Percentiles rank a stretch among this genome's conserved stretches.
These are phyloP conservation scores for Pythium chondricola DNA, from an alignment of 352 stramenopile species.

Conservation along the genomic window DNA sequence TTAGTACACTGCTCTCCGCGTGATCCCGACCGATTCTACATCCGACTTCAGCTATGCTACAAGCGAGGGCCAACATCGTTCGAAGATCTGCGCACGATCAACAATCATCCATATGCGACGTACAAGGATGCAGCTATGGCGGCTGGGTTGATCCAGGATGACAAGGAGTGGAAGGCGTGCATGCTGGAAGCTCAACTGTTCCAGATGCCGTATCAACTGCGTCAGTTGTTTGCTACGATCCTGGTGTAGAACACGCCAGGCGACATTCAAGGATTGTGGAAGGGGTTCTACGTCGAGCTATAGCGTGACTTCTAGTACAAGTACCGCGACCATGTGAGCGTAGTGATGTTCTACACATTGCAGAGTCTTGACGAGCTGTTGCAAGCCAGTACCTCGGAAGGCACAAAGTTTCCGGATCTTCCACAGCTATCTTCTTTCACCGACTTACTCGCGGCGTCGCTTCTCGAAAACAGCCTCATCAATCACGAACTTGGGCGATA, in stretches of 20 bases:
- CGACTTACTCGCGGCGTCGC: not conserved
- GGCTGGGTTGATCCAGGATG: constrained; percentile 15
- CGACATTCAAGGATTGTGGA: no score
- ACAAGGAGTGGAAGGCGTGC: constrained; percentile 12
- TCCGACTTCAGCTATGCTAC: constrained; percentile 21
- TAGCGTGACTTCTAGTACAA: no score
- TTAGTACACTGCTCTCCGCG: constrained; percentile 16
- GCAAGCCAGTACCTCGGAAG: no score
- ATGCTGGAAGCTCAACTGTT: constrained; percentile 10
- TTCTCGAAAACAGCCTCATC: constrained; percentile 6
- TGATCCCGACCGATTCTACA: constrained; percentile 20
- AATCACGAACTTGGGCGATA: constrained; percentile 4
- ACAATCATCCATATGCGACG: constrained; percentile 3
- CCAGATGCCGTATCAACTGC: constrained; percentile 22
- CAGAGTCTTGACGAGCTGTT: no score
- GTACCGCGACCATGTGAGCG: no score
- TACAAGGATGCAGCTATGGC: constrained; percentile 12
- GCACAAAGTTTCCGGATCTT: constrained; percentile 1
- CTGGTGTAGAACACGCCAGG: no score
- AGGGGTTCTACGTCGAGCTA: no score
- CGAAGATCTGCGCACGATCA: constrained; percentile 16
- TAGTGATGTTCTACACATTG: no score
- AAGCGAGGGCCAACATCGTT: constrained; percentile 15
- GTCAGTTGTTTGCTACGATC: constrained; percentile 23
- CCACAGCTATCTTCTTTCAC: constrained; percentile 11